phyloP scores from a whole-genome alignment of 2,329 filamentous ascomycete species.

The Botrytis galanthina region DNA sequence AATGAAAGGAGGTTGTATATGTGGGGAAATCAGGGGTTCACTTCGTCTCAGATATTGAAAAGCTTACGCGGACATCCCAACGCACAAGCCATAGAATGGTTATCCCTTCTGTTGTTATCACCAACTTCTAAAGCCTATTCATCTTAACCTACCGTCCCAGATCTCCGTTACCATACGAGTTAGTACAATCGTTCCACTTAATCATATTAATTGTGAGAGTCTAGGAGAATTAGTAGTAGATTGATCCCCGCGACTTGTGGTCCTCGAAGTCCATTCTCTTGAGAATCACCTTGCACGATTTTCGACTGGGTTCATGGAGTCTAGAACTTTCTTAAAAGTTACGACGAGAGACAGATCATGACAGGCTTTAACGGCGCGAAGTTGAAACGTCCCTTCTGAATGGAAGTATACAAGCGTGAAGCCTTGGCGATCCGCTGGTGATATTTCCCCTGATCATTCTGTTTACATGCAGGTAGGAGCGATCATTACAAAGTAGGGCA shows the following conservation, averaged over 20 bases:
- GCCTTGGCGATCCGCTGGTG: not conserved
- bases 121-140: not conserved
- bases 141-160: not conserved
- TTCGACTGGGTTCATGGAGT: not conserved
- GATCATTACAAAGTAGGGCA: not conserved
- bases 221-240: not conserved
- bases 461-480: not conserved
- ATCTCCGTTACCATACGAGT: not conserved
- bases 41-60: not conserved
- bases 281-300: not conserved
- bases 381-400: not conserved
- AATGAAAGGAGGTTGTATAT: not conserved
- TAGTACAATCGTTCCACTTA: not conserved
- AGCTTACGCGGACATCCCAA: conserved; percentile 4
- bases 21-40: not conserved
- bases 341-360: not conserved
- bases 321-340: not conserved
- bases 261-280: not conserved
- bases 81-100: not conserved
- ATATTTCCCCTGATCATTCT: not conserved
- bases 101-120: not conserved
- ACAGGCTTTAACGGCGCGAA: not conserved
- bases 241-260: not conserved
- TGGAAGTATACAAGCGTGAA: not conserved
- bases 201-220: not conserved